These are phyloP conservation scores for Coccomyxa sp. DNA, from an alignment of 139 green algal genomes.

Conservation along the genomic window DNA sequence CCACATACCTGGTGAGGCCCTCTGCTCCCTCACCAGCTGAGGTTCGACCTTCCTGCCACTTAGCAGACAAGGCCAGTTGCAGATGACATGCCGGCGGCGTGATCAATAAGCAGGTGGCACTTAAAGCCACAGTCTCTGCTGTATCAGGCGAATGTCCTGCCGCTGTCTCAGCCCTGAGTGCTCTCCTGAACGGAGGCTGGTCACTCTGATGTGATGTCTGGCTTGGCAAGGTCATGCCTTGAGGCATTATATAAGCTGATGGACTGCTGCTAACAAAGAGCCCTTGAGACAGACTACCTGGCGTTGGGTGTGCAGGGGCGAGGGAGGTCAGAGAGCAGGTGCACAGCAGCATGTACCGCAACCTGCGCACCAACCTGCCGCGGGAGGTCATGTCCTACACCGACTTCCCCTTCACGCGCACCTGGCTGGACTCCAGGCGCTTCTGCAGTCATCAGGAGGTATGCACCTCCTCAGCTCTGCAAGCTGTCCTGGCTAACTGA, in stretches of 20 bases:
- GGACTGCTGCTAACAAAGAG: background rate
- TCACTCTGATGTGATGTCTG: background rate
- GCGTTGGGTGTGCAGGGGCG: conserved; percentile 1
- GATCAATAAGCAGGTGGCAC: no score
- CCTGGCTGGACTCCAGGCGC: conserved; percentile 22
- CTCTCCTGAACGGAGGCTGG: background rate
- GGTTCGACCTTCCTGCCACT: no score
- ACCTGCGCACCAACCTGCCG: conserved; percentile 74
- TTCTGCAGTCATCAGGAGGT: conserved; percentile 39
- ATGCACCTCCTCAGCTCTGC: background rate
- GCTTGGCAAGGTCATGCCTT: background rate
- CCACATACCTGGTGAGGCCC: background rate
- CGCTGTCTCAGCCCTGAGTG: background rate
- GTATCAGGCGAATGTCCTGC: background rate
- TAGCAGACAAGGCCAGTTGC: no score
- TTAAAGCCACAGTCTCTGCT: no score
- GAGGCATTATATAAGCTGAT: background rate
- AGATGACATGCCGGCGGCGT: no score
- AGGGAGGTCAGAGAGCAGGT: conserved; percentile 1
- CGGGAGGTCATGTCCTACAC: conserved; percentile 70
- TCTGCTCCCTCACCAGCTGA: no score
- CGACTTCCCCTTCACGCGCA: conserved; percentile 57
- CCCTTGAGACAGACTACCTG: conserved; percentile 11
- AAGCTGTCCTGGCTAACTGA: no score
- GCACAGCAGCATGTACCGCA: conserved; percentile 59